Evolutionary conservation across 345 rosid genomes (phyloP).

Genomic region (Syzygium grande): DNA sequence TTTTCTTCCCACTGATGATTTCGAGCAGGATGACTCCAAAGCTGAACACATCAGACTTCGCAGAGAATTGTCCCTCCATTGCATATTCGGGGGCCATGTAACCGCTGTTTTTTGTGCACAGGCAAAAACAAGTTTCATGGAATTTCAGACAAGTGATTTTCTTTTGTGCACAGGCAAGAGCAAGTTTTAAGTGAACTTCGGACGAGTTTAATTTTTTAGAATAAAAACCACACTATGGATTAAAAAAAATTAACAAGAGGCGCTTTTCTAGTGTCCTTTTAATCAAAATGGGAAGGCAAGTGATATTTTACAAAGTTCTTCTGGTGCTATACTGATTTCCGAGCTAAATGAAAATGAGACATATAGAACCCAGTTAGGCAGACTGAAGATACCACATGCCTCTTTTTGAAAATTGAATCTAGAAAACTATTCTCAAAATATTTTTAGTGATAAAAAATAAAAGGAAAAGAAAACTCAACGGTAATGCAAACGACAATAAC

Average conservation of each 20-base stretch:
- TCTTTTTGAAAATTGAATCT: too few species aligned
- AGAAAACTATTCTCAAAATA: too few species aligned
- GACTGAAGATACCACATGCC: too few species aligned
- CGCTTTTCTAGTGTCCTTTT: background rate
- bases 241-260: background rate
- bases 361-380: too few species aligned
- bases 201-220: background rate
- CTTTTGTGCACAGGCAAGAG: background rate
- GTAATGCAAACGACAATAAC: background rate
- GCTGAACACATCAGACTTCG: constrained; percentile 16
- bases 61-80: constrained; percentile 18
- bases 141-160: background rate
- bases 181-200: background rate
- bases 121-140: background rate
- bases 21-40: constrained; percentile 19
- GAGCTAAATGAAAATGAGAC: too few species aligned
- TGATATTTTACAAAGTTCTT: background rate
- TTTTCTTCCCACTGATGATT: constrained; percentile 15
- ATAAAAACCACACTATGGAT: background rate
- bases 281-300: background rate
- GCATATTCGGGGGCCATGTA: constrained; percentile 25
- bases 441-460: too few species aligned
- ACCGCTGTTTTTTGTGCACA: constrained; percentile 1
- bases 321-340: too few species aligned
- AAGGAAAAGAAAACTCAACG: background rate